Evolutionary conservation across 495 filamentous ascomycete species (phyloP).

Genomic region (Aspergillus coremiiformis): DNA sequence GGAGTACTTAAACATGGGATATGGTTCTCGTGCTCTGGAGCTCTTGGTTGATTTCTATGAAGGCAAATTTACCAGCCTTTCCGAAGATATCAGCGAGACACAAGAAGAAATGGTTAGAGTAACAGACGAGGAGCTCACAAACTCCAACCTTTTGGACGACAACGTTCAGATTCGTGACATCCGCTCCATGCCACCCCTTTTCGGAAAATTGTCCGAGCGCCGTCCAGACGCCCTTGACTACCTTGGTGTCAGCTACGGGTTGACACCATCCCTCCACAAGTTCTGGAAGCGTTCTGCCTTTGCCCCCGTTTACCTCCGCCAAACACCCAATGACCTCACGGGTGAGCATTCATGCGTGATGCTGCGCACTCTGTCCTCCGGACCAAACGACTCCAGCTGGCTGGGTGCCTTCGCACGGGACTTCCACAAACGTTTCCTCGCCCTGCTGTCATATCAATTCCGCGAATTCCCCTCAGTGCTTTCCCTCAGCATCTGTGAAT

Average conservation of each 20-base stretch:
- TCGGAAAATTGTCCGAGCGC: conserved; percentile 80
- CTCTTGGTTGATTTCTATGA: conserved; percentile 89
- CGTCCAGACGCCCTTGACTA: conserved; percentile 80
- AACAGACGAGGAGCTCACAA: conserved; percentile 75
- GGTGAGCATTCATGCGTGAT: conserved; percentile 98
- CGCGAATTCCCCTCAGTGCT: conserved; percentile 72
- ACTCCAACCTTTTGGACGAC: conserved; percentile 72
- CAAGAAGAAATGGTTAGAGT: conserved; percentile 64
- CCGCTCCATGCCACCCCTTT: conserved; percentile 82
- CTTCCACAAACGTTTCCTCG: conserved; percentile 85
- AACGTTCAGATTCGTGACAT: conserved; percentile 88
- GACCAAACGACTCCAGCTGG: conserved; percentile 66
- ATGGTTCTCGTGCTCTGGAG: conserved; percentile 79
- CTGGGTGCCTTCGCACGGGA: conserved; percentile 83
- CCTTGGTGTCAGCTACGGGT: conserved; percentile 87
- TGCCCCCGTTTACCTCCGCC: conserved; percentile 84
- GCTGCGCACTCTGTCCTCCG: conserved; percentile 62
- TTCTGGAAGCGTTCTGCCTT: conserved; percentile 94
- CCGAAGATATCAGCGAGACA: conserved; percentile 47
- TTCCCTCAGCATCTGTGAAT: conserved; percentile 83
- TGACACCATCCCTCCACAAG: conserved; percentile 82
- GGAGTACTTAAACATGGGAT: conserved; percentile 90
- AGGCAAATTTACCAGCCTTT: conserved; percentile 81
- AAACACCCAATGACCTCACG: conserved; percentile 92
- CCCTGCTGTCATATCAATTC: conserved; percentile 88